Evolutionary conservation across 2,329 filamentous ascomycete species (phyloP), one percentile per base, ranked within the genome.

Genomic region (Thielaviopsis musarum): DNA sequence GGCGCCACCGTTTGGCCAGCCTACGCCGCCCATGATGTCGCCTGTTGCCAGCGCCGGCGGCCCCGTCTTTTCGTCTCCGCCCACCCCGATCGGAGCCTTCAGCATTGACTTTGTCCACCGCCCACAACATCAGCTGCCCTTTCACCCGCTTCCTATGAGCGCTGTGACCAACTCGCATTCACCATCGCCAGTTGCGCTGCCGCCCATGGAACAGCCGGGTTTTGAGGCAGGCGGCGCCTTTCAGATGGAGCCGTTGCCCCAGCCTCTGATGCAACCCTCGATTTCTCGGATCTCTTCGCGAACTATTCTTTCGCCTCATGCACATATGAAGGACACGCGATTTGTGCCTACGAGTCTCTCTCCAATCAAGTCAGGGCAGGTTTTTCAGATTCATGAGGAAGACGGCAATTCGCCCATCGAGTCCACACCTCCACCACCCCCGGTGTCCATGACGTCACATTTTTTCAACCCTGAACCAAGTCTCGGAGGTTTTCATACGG

Each of bases 371-470:
- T 58, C 59, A 6, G 59, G 59, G 0, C 52, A 59, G 17, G 56
- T 62, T 24, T 62, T 62, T n/a, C 60, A 59, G 48, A 62, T 62
- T 49, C 60, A 62, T 34, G 60, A 62, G 9, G 57, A 59, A n/a
- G 60, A 62, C 38, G 17, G 41, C 21, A 61, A 61, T 19, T 59
- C 60, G 22, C 57, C 57, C 6, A 56, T 41, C 10, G 60, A 62
- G n/a, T 59, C 57, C 9, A 62, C 57, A 19, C 60, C 60, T 34
- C 60, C 60, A 1, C 60, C 60, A 7, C 28, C 56, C 9, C 19
- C 60, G 5, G 38, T 49, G 22, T 19, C 45, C 17, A 49, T 49
- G 45, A 49, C 45, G 45, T 49, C 60, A 45, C 19, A 59, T 22
- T 48, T 57, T 9, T 51, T 60, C 24, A 22, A 38, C 48, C n/a